Base-by-base conservation (phyloP, 208 protist genomes). In the Plasmodiophora brassicae region DNA sequence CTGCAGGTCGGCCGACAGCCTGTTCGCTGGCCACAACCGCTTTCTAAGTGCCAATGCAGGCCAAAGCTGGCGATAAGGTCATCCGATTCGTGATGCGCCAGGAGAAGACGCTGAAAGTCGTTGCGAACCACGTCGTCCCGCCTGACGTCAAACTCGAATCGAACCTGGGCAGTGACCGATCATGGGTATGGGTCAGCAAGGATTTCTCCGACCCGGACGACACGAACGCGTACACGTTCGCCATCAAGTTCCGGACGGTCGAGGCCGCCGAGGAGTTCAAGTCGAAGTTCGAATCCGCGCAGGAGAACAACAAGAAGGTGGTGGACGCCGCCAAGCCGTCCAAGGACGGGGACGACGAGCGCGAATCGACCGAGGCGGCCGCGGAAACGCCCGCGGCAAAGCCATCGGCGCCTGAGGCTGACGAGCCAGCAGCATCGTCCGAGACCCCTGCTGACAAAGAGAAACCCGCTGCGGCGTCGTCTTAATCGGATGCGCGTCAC, bases 151-250 rank as follows among this genome's bases (percentile, higher is more conserved):
- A 78, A 32, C n/a, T 78, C 32, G n/a, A 5, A 8, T 38, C 32
- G 20, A 78, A 78, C n/a, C 5, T 78, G 65, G 65, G 65, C 5
- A 78, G 65, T 32, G 65, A 78, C n/a, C 65, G 65, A 32, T 78
- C 65, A 44, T 78, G 65, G 65, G 65, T 78, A n/a, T 78, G 65
- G 65, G 65, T 78, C n/a, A 38, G 32, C n/a, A n/a, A 78, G n/a
- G 65, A 78, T 32, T 78, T 44, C 41, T 78, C 65, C 20, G 65
- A 78, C 41, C n/a, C 65, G 32, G 65, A 78, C 20, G 65, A 78
- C 41, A 32, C n/a, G 5, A 38, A 38, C 41, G n/a, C 41, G 14
- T 78, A 78, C 65, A 78, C 65, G 65, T 78, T 78, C n/a, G 65
- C 65, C 10, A 78, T 78, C 65, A n/a, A 38, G 65, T 78, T 78